phyloP scores from a whole-genome alignment of 2,329 filamentous ascomycete species.

The Diaporthe citriasiana region DNA sequence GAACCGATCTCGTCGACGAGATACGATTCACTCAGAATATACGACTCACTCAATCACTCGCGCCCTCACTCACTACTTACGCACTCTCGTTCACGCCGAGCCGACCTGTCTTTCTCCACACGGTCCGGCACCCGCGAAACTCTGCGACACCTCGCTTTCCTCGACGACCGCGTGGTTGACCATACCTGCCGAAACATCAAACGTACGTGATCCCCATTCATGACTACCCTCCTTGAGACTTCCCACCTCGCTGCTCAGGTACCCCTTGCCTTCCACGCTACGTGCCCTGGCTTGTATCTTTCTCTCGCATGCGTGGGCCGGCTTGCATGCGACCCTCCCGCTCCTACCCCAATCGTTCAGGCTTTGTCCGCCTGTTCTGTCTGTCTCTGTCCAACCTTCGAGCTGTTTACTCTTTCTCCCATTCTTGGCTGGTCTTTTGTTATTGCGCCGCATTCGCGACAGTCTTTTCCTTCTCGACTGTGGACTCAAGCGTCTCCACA shows the following conservation, averaged over 20 bases:
- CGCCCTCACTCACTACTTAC: neutral
- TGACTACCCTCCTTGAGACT: conserved; percentile 44
- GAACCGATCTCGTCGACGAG: conserved; percentile 36
- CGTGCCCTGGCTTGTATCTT: conserved; percentile 44
- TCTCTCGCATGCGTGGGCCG: conserved; percentile 41
- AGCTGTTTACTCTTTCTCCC: conserved; percentile 34
- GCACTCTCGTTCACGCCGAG: neutral
- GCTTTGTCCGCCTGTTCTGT: conserved; percentile 19
- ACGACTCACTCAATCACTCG: neutral
- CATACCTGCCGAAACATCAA: conserved; percentile 58
- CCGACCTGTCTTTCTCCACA: conserved; percentile 23
- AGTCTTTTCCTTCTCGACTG: conserved; percentile 42
- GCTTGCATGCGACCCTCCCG: conserved; percentile 43
- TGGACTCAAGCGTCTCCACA: conserved; percentile 22
- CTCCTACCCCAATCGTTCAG: conserved; percentile 36
- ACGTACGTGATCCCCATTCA: conserved; percentile 57
- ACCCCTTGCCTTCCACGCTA: conserved; percentile 47
- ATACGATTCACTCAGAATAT: conserved; percentile 3
- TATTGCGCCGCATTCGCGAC: neutral
- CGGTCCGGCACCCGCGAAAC: conserved; percentile 39
- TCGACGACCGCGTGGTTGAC: conserved; percentile 48
- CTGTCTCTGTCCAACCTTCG: conserved; percentile 18
- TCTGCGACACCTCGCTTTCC: conserved; percentile 42
- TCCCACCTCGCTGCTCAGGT: conserved; percentile 52
- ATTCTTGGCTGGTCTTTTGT: conserved; percentile 37